Evolutionary conservation across 2,329 filamentous ascomycete genomes (phyloP).

Genomic region (Knufia fluminis): DNA sequence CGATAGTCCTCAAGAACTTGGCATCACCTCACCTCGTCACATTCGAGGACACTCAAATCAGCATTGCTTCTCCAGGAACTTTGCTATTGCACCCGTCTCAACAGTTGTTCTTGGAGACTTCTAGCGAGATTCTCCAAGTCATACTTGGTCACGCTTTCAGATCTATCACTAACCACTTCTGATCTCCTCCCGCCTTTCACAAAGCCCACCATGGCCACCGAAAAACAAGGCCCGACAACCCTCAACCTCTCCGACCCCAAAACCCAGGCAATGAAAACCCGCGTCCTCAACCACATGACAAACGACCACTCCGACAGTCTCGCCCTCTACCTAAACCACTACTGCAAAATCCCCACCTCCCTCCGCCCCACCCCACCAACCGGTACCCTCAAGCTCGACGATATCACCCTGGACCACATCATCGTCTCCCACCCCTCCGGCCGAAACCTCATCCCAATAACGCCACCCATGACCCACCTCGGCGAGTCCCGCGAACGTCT

Average conservation of each 20-base stretch:
- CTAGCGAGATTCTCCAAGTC: neutral
- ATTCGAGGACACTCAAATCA: too few species aligned
- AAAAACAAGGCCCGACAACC: neutral
- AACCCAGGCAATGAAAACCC: constrained; percentile 41
- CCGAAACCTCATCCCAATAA: constrained; percentile 49
- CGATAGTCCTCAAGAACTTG: too few species aligned
- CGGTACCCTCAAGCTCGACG: constrained; percentile 49
- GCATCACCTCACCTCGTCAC: too few species aligned
- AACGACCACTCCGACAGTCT: constrained; percentile 67
- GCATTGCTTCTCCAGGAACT: too few species aligned
- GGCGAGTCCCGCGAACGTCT: constrained; percentile 60
- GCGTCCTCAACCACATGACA: constrained; percentile 81
- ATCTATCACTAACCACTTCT: neutral
- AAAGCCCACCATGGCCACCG: neutral
- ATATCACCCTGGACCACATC: constrained; percentile 57
- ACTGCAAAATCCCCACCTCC: constrained; percentile 41
- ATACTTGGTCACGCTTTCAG: neutral
- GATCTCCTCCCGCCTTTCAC: neutral
- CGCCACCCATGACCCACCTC: constrained; percentile 60
- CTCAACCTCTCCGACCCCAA: constrained; percentile 1
- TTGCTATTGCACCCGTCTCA: too few species aligned
- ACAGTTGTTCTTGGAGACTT: neutral
- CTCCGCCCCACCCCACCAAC: constrained; percentile 33
- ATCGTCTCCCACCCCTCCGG: constrained; percentile 46
- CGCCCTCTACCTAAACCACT: constrained; percentile 67